Base-by-base conservation (phyloP, 305 asterid genomes). In the Ruellia speciosa region DNA sequence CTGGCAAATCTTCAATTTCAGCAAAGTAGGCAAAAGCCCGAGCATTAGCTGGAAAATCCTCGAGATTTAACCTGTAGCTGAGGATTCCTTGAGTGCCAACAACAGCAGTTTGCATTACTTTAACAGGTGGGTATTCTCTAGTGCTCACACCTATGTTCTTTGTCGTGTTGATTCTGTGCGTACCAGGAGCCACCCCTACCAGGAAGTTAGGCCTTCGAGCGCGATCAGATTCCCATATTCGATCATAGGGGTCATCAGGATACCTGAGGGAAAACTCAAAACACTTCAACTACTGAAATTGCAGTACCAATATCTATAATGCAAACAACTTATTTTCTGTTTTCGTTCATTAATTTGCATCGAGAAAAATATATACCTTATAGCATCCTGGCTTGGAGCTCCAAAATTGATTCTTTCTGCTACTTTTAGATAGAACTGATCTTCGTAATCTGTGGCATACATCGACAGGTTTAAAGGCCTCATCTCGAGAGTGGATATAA, bases 371-470 rank as follows among this genome's bases (percentile, higher is more conserved):
- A 35, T 63, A 59, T 79, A 89, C 97, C 96, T 87, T 63, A 88
- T 56, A 18, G 84, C 59, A 24, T 84, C 82, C 17, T 63, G 73
- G 57, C 35, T 76, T 0, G 62, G 75, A 70, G 97, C 97, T 13
- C 99, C 99, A 55, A 92, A 92, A 72, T 92, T 86, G 14, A 92
- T 82, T 52, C 99, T 70, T 39, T 87, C 83, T 8, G 97, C 89
- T 0, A 92, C 76, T 67, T 84, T 79, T 68, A 92, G 45, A 78
- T 70, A 92, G 71, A 76, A 92, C 0, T 64, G 66, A 59, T 92
- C 99, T 69, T 92, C 99, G 61, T 69, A 92, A 64, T 92, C 99
- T 0, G 99, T 92, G 18, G 97, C 86, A 59, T 92, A 92, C 99
- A 92, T 92, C 0, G 98, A 88, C 64, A 88, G 72, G 68, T 84